Base-by-base conservation (phyloP, 352 stramenopile genomes). In the Pythium periplocum region DNA sequence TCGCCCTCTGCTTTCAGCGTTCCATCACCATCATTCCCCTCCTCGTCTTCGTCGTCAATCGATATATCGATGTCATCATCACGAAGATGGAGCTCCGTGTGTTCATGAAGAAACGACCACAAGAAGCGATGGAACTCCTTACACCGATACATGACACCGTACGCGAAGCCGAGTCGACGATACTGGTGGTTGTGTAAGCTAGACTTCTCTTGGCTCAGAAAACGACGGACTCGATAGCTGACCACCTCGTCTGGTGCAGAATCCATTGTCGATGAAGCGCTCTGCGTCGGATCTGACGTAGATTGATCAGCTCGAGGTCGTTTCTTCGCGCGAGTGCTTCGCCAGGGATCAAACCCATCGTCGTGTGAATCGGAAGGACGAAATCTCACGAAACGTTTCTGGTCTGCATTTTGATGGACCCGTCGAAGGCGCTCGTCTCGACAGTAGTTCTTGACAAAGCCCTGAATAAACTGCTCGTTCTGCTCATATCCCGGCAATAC, bases 91-190 rank as follows among this genome's bases (percentile, higher is more conserved):
- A 59, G 38, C 42, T 63, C 78, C 43, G 54, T 61, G 10, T 74
- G 63, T 5, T 75, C 47, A 52, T 90, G 69, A 26, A 90, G 69
- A 57, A 78, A 83, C 31, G 44, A 68, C 78, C 78, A 92, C 31
- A 92, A 57, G 57, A 86, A 90, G 42, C 64, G 61, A 62, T 92
- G 82, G n/a, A 92, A 71, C 48, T 71, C 59, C 71, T 88, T 90
- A 56, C 82, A 90, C 45, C 82, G 79, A 62, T 79, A 92, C 78
- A 92, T 92, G 32, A 90, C 78, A 6, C 82, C 82, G 37, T 90
- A 90, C 6, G 78, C 82, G 55, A 92, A 90, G 0, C 82, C 82
- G 10, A 92, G 73, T 33, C 82, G 85, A 38, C 73, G 68, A 52
- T 86, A 92, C 66, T 92, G 82, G 7, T 82, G 68, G 3, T 62